phyloP scores from a whole-genome alignment of 2,329 filamentous ascomycete species.

The Macrophomina pseudophaseolina region DNA sequence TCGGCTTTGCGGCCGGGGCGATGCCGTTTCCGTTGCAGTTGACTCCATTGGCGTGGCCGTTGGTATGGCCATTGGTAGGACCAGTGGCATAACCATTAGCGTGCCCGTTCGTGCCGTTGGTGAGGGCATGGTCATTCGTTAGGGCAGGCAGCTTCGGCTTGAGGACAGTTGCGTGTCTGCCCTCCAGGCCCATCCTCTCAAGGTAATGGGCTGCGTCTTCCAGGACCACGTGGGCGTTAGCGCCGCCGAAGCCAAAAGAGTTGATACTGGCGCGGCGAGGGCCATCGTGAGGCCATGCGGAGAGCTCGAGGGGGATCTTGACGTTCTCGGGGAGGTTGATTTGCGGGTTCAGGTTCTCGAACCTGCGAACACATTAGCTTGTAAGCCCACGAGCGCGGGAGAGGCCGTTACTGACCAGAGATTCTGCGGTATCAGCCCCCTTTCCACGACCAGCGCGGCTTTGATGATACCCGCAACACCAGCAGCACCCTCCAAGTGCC shows the following conservation, averaged over 20 bases:
- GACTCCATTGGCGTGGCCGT: not conserved
- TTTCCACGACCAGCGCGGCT: constrained; percentile 43
- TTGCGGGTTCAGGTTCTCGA: constrained; percentile 24
- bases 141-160: not conserved
- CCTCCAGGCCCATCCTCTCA: not conserved
- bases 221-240: constrained; percentile 39
- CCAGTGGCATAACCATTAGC: no score
- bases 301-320: constrained; percentile 27
- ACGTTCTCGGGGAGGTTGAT: constrained; percentile 28
- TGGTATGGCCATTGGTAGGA: not conserved
- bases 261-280: constrained; percentile 31
- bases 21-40: not conserved
- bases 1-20: not conserved
- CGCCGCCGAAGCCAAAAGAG: constrained; percentile 35
- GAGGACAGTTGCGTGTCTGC: not conserved
- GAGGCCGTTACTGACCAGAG: constrained; percentile 36
- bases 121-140: not conserved
- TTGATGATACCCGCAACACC: constrained; percentile 47
- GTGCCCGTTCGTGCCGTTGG: no score
- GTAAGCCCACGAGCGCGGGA: no score
- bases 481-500: constrained; percentile 48
- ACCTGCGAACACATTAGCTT: constrained; percentile 27
- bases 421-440: constrained; percentile 40
- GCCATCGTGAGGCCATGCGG: constrained; percentile 25
- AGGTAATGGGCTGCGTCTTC: constrained; percentile 26